Percentiles rank a stretch among this genome's conserved stretches.
Conservation (phyloP, 169 alveolate species). For the Babesia ovata region DNA sequence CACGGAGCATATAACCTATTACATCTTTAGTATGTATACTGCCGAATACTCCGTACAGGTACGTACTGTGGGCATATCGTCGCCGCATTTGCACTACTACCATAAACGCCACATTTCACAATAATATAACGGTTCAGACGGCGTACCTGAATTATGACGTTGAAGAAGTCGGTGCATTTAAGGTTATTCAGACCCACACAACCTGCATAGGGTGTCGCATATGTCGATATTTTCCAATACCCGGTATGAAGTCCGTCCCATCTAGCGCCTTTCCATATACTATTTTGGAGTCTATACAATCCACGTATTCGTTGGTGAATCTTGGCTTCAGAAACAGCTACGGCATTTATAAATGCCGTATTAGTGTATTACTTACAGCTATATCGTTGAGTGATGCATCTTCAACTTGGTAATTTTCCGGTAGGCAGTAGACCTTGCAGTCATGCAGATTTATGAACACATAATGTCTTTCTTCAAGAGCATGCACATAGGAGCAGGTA, state of each 20-base stretch:
- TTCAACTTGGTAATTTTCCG: conserved; percentile 94
- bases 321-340: conserved; percentile 77
- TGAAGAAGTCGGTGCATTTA: conserved; percentile 93
- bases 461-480: conserved; percentile 94
- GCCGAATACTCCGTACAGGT: neutral
- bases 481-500: conserved; percentile 95
- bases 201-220: conserved; percentile 11
- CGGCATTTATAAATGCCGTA: conserved; percentile 9
- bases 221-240: neutral
- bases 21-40: neutral
- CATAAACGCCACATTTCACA: neutral
- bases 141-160: conserved; percentile 90
- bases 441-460: conserved; percentile 91
- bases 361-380: conserved; percentile 68
- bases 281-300: conserved; percentile 60
- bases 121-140: neutral
- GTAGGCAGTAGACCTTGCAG: conserved; percentile 92
- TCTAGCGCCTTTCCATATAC: conserved; percentile 91
- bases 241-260: conserved; percentile 95
- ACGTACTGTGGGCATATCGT: neutral
- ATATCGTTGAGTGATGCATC: conserved; percentile 95
- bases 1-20: conserved; percentile 63
- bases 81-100: neutral
- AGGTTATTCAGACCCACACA: conserved; percentile 94
- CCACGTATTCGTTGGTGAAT: conserved; percentile 80